phyloP scores from a whole-genome alignment of 768 basidiomycete genomes.

The Pulveroboletus sp. region DNA sequence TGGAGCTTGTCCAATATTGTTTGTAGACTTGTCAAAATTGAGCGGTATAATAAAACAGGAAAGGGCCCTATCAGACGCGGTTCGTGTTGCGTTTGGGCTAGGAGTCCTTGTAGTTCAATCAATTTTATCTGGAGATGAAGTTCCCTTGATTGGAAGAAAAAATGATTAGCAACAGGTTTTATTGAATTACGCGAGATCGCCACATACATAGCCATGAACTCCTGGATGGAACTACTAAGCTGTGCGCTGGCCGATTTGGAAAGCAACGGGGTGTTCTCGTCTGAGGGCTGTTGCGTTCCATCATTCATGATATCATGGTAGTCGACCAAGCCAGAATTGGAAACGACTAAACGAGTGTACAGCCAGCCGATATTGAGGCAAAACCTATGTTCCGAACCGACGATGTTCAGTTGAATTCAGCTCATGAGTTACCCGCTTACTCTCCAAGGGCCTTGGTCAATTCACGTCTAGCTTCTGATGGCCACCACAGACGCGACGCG shows the following conservation, averaged over 20 bases:
- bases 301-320: constrained; percentile 26
- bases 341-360: constrained; percentile 86
- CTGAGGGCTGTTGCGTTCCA: constrained; percentile 12
- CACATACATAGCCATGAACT: constrained; percentile 90
- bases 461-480: constrained; percentile 87
- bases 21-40: constrained; percentile 77
- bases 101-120: constrained; percentile 78
- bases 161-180: constrained; percentile 2
- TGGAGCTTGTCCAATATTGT: constrained; percentile 86
- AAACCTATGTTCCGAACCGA: constrained; percentile 50
- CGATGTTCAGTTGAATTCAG: background rate
- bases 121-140: constrained; percentile 90
- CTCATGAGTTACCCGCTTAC: constrained; percentile 40
- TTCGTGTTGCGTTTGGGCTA: constrained; percentile 88
- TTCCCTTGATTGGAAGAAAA: constrained; percentile 56
- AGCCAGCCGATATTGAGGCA: constrained; percentile 93
- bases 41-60: constrained; percentile 79
- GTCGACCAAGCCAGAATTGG: constrained; percentile 72
- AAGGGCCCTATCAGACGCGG: constrained; percentile 95
- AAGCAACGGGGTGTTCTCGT: constrained; percentile 31
- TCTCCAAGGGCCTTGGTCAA: constrained; percentile 82
- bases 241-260: constrained; percentile 38
- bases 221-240: constrained; percentile 63
- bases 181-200: background rate
- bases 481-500: constrained; percentile 93